Evolutionary conservation across 805 yeast genomes (phyloP), one percentile per base, ranked within the genome.

Genomic region (Ogataea trehaloabstinens): DNA sequence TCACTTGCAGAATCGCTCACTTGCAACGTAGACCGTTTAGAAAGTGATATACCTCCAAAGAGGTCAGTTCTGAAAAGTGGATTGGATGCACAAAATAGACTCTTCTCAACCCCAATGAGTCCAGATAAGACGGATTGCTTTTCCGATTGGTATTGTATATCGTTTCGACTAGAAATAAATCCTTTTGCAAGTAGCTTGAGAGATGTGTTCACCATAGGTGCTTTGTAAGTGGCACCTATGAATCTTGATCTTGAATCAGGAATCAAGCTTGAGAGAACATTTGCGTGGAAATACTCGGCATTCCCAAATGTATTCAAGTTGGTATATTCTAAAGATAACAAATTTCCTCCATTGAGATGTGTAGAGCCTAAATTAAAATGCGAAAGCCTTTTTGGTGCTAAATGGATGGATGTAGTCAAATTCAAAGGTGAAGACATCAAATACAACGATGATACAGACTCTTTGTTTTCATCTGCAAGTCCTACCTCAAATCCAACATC

Each of bases 301-400:
- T 82, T 82, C 4, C 85, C 88, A 47, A 82, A 72, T 6, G 75
- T 64, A 53, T 82, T 82, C 44, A 65, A 63, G 45, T 71, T 66
- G 2, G 61, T 47, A 44, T 65, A 67, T 33, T 60, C 56, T 19
- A 63, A 40, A 15, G 60, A 61, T 22, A 63, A 40, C 5, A 65
- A 46, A 19, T 68, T 61, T 13, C 66, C 65, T 18, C 56, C 52
- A 25, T 61, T 66, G 6, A 61, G 51, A 24, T 65, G 63, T 7
- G 57, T 48, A 7, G 71, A 60, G 19, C 67, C 66, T n/a, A 61
- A 1, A 53, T 53, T n/a, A 49, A 58, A 37, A 48, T 58, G 42
- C 42, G 57, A 49, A 48, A 64, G 38, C 24, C 48, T 44, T 20
- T 41, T 41, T 12, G 72, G 68, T 19, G 54, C 49, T 22, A 70